phyloP scores from a whole-genome alignment of 176 grass and related monocot genomes.

The Luzula sylvatica region DNA sequence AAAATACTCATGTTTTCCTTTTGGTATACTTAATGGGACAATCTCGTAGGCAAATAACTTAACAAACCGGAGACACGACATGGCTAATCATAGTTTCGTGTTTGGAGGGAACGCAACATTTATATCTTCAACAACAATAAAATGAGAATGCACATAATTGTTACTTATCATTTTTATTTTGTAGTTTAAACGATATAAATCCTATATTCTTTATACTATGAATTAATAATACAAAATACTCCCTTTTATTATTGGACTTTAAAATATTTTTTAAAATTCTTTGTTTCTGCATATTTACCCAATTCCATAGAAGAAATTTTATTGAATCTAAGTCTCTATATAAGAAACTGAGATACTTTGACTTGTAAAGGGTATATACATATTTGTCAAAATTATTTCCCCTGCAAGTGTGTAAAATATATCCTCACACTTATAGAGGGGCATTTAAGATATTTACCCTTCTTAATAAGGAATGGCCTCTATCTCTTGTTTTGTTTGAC shows the following conservation, averaged over 20 bases:
- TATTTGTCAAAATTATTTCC: not conserved
- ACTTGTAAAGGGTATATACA: not conserved
- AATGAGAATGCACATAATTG: too few species aligned
- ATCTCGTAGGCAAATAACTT: too few species aligned
- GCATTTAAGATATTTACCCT: not conserved
- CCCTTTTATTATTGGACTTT: not conserved
- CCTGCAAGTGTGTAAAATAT: not conserved
- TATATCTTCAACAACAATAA: too few species aligned
- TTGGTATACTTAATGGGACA: too few species aligned
- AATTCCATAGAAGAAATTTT: not conserved
- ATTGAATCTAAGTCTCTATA: not conserved
- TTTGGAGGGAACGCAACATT: too few species aligned
- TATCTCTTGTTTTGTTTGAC: not conserved
- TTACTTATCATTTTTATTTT: too few species aligned
- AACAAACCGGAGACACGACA: too few species aligned
- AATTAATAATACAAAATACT: too few species aligned
- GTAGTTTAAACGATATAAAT: too few species aligned
- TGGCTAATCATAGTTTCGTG: too few species aligned
- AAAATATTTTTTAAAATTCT: not conserved
- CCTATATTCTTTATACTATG: too few species aligned
- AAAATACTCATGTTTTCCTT: too few species aligned
- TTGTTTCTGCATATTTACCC: not conserved
- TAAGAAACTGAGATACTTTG: not conserved
- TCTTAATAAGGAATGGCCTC: not conserved
- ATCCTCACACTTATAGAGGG: not conserved